A percentile compares a stretch with the other conserved stretches of the same genome.
Evolutionary conservation across 2,329 filamentous ascomycete species (phyloP).

Genomic region (Lecanicillium sp.): DNA sequence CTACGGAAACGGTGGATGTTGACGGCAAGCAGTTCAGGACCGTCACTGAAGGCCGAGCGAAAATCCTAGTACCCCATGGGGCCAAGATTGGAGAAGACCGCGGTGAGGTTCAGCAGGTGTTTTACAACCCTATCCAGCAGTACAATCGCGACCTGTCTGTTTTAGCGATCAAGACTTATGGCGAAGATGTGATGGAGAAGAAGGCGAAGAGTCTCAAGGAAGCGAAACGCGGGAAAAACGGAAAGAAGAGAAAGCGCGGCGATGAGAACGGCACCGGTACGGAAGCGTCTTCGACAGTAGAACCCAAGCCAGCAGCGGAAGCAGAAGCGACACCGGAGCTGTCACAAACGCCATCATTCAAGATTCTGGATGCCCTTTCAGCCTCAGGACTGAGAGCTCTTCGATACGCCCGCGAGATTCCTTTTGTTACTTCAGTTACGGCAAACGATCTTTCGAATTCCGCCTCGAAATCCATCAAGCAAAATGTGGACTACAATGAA

Average conservation of each 20-base stretch:
- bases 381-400: constrained; percentile 87
- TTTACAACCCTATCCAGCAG: constrained; percentile 98
- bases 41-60: constrained; percentile 49
- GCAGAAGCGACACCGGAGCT: constrained; percentile 26
- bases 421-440: constrained; percentile 72
- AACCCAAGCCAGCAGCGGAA: constrained; percentile 5
- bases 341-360: too few relatives aligned
- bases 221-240: constrained; percentile 26
- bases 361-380: constrained; percentile 90
- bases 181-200: constrained; percentile 53
- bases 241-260: constrained; percentile 32
- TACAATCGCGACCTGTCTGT: constrained; percentile 96
- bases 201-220: constrained; percentile 20
- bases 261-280: constrained; percentile 20
- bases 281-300: constrained; percentile 5
- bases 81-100: constrained; percentile 39
- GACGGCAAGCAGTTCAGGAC: constrained; percentile 44
- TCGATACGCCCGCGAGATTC: constrained; percentile 85
- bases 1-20: constrained; percentile 17
- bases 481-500: constrained; percentile 79
- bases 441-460: constrained; percentile 81
- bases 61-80: constrained; percentile 45
- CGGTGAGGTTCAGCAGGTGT: constrained; percentile 69
- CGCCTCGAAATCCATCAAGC: constrained; percentile 71
- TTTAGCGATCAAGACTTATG: constrained; percentile 83